Base-by-base conservation (phyloP, 2,329 filamentous ascomycete species). In the Colletotrichum orchidophilum region DNA sequence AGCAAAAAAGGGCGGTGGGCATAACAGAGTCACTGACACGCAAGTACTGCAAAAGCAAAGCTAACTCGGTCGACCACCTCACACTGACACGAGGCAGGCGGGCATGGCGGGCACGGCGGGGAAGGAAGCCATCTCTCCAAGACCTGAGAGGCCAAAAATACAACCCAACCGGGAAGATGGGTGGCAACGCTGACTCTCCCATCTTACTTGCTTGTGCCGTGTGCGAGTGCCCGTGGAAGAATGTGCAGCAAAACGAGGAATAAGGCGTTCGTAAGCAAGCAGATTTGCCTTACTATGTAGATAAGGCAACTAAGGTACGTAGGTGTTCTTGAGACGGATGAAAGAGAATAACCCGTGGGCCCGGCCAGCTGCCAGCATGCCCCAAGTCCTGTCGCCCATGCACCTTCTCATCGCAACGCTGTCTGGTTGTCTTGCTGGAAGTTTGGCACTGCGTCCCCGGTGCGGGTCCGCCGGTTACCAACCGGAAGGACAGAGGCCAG, bases 1-100 rank as follows among this genome's bases (percentile, higher is more conserved):
- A 71, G 69, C 64, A 68, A 60, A 63, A 49, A 71, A 71, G 50
- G 67, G 69, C 69, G 69, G 69, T 71, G 69, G 69, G 13, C 65
- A 29, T 69, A 69, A 63, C 58, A 63, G 42, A 61, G 33, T 58
- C 54, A 46, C 39, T 46, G 39, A 46, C 39, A 46, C 39, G 39
- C 53, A 57, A 55, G 42, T 53, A 63, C 29, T 63, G 65, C 52
- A 69, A 63, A 68, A 63, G 68, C 64, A 71, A 68, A 68, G 58
- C 52, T 63, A 68, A 63, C 58, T 46, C 49, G 49, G 58, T 49
- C 64, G 24, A 18, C 58, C 39, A 67, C 52, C 39, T 61, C 39
- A 31, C 50, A 55, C 39, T 68, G 11, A 50, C 69, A 69, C 33
- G 35, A 26, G 27, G 31, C 18, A 18, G 29, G 63, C 31, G 33